Evolutionary conservation across 192 early-diverging fungal genomes (phyloP).

Genomic region (Entomortierella parvispora): DNA sequence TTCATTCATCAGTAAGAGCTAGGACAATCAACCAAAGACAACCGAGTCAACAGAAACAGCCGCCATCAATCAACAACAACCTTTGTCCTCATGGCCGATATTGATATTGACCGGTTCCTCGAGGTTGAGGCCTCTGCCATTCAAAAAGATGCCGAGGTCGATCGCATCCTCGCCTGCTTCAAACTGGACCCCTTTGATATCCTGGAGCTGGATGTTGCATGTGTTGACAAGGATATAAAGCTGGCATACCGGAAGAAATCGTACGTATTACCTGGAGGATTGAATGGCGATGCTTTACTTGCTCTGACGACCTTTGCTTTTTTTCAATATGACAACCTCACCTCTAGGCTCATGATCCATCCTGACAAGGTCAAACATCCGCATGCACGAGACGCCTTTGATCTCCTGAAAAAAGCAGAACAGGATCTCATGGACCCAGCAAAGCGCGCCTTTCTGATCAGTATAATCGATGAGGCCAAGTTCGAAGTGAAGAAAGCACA

Average conservation of each 20-base stretch:
- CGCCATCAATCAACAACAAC: too few relatives aligned
- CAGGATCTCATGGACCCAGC: constrained; percentile 62
- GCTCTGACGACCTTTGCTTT: neutral
- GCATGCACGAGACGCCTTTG: constrained; percentile 63
- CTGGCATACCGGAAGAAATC: constrained; percentile 68
- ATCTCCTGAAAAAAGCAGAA: constrained; percentile 67
- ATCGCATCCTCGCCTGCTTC: constrained; percentile 63
- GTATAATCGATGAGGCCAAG: constrained; percentile 66
- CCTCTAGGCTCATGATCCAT: constrained; percentile 61
- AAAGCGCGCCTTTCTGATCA: constrained; percentile 54
- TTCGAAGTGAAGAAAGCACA: constrained; percentile 55
- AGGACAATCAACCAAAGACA: too few relatives aligned
- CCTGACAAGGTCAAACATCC: constrained; percentile 70
- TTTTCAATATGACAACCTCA: neutral
- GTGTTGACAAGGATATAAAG: constrained; percentile 61
- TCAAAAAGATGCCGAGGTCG: constrained; percentile 68
- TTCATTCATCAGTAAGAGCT: too few relatives aligned
- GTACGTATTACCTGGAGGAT: constrained; percentile 9
- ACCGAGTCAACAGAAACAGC: too few relatives aligned
- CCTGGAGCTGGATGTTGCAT: constrained; percentile 56
- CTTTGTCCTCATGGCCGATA: constrained; percentile 36
- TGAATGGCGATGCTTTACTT: neutral
- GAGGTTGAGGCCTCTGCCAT: constrained; percentile 54
- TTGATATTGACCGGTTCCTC: constrained; percentile 62
- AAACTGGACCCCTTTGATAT: constrained; percentile 67